Percentiles rank a stretch among this genome's conserved stretches.
phyloP scores from a whole-genome alignment of 2,329 filamentous ascomycete species.

The Sordariomycetes sp. region DNA sequence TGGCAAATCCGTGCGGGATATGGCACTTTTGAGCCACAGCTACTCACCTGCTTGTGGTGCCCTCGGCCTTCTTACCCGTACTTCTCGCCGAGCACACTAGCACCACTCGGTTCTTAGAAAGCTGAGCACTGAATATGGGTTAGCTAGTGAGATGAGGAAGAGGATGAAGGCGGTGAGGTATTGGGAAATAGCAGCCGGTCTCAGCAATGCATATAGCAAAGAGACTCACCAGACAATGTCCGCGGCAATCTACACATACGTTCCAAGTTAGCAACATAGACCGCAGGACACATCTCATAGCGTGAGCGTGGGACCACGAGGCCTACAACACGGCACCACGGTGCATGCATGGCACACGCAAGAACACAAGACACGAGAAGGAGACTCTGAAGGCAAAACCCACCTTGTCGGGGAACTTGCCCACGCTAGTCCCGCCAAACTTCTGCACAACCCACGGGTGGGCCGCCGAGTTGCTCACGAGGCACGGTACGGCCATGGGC shows the following conservation, averaged over 20 bases:
- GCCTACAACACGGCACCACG: neutral
- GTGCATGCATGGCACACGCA: neutral
- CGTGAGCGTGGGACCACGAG: neutral
- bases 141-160: neutral
- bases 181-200: neutral
- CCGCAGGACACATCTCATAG: neutral
- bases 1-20: neutral
- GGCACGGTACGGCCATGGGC: neutral
- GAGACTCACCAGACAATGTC: constrained; percentile 29
- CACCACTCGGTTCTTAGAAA: constrained; percentile 65
- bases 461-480: neutral
- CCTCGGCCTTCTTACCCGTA: constrained; percentile 86
- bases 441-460: constrained; percentile 79
- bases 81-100: constrained; percentile 94
- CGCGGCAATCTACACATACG: constrained; percentile 23
- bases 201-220: neutral
- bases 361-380: neutral
- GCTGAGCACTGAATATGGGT: constrained; percentile 13
- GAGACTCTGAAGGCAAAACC: constrained; percentile 11
- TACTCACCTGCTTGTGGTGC: constrained; percentile 86
- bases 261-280: neutral
- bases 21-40: neutral
- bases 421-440: constrained; percentile 90
- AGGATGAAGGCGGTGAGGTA: no score
- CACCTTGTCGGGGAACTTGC: constrained; percentile 75